Base-by-base conservation (phyloP, 2,329 filamentous ascomycete genomes). In the Fonsecaea erecta region DNA sequence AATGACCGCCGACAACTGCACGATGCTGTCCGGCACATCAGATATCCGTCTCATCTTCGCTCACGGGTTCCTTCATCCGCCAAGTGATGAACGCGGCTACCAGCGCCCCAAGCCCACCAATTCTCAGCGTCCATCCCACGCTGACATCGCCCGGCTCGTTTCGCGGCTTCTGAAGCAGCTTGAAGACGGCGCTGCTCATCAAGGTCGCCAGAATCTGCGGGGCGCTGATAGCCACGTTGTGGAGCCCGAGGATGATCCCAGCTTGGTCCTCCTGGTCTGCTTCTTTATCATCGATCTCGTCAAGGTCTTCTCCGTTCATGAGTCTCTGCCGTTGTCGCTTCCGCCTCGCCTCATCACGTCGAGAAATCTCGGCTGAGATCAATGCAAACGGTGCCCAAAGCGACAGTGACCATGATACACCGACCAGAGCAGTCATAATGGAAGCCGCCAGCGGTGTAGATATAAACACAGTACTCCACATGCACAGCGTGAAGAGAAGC, bases 381-480 rank as follows among this genome's bases (percentile, higher is more conserved):
- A 98, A 90, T 43, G 94, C 93, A 80, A 94, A 98, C 0, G 94
- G 94, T 0, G 93, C 94, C 94, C 94, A 98, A 28, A 96, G 86
- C 1, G 93, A 93, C 73, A 97, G 81, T 24, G 93, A 93, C 94
- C 94, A 98, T 0, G 92, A 93, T 64, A 98, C 88, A 35, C 94
- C 94, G 54, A 96, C 88, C 26, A 95, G 80, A 1, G 88, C 91
- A 62, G 97, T 89, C 35, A 97, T 84, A 1, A 87, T 83, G 0
- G 91, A 96, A 1, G 91, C 94, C 9, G 84, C 86, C 63, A 85
- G 81, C 7, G 92, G 88, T 1, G 86, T 87, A 46, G 82, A 84
- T 43, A 96, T 91, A 65, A 96, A 84, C 63, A 96, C 87, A 0
- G 94, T 83, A 74, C 88, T 87, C 74, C 91, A 91, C 87, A 95